Conservation (phyloP, 192 early-diverging fungal genomes). For the Coemansia asiatica region DNA sequence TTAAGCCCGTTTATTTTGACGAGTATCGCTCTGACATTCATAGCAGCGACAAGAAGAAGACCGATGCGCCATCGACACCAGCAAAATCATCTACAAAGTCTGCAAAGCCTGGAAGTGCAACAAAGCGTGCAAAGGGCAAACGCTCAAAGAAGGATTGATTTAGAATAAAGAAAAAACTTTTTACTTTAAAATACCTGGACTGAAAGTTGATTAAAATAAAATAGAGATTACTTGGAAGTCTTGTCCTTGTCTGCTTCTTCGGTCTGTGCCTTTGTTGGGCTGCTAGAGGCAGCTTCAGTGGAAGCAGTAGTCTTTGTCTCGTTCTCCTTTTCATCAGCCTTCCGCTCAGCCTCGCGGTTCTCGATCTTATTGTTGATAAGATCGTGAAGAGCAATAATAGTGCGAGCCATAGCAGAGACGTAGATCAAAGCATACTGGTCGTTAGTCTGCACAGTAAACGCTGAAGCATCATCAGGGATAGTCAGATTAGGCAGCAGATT, state of each 20-base stretch:
- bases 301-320: conserved; percentile 23
- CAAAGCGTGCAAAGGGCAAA: conserved; percentile 28
- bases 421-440: conserved; percentile 96
- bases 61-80: conserved; percentile 8
- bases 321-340: conserved; percentile 34
- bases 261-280: conserved; percentile 5
- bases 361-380: conserved; percentile 97
- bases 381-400: conserved; percentile 96
- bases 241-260: conserved; percentile 4
- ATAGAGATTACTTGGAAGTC: not conserved
- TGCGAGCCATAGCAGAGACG: conserved; percentile 84
- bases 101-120: not conserved
- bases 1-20: conserved; percentile 27
- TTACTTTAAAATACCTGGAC: not conserved
- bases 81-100: conserved; percentile 9
- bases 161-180: too few relatives aligned
- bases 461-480: conserved; percentile 71
- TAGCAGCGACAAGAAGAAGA: not conserved
- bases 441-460: conserved; percentile 92
- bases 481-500: conserved; percentile 93
- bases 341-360: conserved; percentile 60
- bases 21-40: conserved; percentile 36
- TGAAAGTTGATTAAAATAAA: not conserved
- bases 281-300: conserved; percentile 4
- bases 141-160: conserved; percentile 32